Evolutionary conservation across 768 basidiomycete species (phyloP).

Genomic region (Leccinum subgranulosum): DNA sequence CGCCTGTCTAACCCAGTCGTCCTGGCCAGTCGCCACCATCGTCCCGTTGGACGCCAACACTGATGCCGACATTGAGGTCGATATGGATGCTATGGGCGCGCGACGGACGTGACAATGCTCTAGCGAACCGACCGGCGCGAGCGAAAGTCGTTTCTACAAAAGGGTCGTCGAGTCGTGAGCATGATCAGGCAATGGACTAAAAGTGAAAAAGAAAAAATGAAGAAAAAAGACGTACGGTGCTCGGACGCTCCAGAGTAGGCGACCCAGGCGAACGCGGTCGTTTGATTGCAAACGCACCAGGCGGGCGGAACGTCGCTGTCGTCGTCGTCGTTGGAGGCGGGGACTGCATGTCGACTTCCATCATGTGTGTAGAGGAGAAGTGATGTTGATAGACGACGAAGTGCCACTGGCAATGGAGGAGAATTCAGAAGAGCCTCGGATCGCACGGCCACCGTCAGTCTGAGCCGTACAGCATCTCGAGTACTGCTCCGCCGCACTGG

Average conservation of each 20-base stretch:
- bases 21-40: constrained; percentile 40
- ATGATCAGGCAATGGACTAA: background rate
- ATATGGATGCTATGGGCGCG: constrained; percentile 22
- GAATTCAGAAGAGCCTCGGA: background rate
- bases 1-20: constrained; percentile 77
- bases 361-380: constrained; percentile 24
- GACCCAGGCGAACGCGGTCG: constrained; percentile 60
- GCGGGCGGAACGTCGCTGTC: constrained; percentile 33
- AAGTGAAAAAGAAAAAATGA: no score
- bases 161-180: background rate
- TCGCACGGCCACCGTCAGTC: background rate
- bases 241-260: constrained; percentile 45
- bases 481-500: background rate
- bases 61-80: background rate
- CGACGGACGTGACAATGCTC: constrained; percentile 25
- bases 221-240: constrained; percentile 39
- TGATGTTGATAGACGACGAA: background rate
- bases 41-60: background rate
- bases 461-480: background rate
- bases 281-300: constrained; percentile 36
- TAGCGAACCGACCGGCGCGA: constrained; percentile 33
- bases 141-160: constrained; percentile 56
- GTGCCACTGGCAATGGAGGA: background rate
- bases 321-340: constrained; percentile 19
- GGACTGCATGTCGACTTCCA: constrained; percentile 59